Evolutionary conservation across 768 basidiomycete genomes (phyloP).

Genomic region (Ramaria rubella): DNA sequence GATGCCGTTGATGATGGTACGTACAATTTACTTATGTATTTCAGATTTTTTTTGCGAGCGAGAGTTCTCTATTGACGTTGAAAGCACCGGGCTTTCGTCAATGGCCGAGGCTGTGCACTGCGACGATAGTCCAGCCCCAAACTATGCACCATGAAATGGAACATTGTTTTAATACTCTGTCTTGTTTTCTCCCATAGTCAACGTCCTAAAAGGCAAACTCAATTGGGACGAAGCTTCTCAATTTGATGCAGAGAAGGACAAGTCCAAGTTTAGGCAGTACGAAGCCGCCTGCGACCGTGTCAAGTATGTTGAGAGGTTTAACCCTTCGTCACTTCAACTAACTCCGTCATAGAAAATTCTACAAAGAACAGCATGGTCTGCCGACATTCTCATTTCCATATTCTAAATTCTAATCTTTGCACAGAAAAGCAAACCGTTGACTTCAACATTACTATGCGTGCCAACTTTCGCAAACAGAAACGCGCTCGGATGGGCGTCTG

Average conservation of each 20-base stretch:
- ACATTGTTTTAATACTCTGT: not conserved
- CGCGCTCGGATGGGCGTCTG: slow-evolving; percentile 78
- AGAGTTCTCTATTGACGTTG: not conserved
- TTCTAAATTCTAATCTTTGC: not conserved
- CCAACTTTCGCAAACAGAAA: slow-evolving; percentile 58
- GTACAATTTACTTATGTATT: slow-evolving; percentile 12
- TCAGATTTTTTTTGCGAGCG: not conserved
- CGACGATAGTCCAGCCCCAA: too few relatives aligned
- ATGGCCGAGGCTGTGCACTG: not conserved
- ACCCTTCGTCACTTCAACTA: not conserved
- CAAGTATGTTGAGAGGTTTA: slow-evolving; percentile 28
- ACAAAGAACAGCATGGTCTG: slow-evolving; percentile 71
- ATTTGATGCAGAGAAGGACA: slow-evolving; percentile 61
- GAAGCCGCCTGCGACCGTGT: slow-evolving; percentile 72
- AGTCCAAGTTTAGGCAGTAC: slow-evolving; percentile 63
- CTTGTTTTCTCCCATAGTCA: slow-evolving; percentile 40
- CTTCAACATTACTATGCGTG: slow-evolving; percentile 75
- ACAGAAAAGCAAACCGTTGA: slow-evolving; percentile 82
- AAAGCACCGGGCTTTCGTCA: not conserved
- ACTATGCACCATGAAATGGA: too few relatives aligned
- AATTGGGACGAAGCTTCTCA: slow-evolving; percentile 49
- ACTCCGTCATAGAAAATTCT: slow-evolving; percentile 36
- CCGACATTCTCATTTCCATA: not conserved
- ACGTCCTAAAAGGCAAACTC: slow-evolving; percentile 54
- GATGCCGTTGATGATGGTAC: slow-evolving; percentile 45